Base-by-base conservation (phyloP, 1,284 basidiomycete genomes). In the Macrocybe sp. region DNA sequence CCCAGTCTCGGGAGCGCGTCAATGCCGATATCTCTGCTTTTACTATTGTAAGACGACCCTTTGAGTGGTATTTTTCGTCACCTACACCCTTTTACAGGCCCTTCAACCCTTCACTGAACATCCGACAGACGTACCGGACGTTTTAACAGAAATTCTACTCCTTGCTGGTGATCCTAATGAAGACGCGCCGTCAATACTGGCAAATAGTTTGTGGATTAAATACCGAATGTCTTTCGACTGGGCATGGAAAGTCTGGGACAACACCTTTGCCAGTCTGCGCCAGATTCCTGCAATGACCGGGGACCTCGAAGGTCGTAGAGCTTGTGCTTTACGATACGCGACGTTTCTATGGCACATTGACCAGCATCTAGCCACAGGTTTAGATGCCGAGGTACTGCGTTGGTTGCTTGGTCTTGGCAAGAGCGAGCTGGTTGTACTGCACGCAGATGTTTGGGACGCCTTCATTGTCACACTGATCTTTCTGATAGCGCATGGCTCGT, bases 201-300 rank as follows among this genome's bases (percentile, higher is more conserved):
- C 85, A 1, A 85, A 85, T 59, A 70, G 75, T 48, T 65, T 92
- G 22, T 89, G 86, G 86, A 83, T 86, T 64, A 85, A 87, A 59
- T 90, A 89, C 57, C 77, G 83, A 35, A 77, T 76, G 3, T 79
- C 83, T 0, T 59, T 67, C 7, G 76, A 86, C 52, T 90, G 87
- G 87, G 83, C 77, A 1, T 83, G 78, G 75, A 83, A 81, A 53
- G 83, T 85, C 7, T 89, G 89, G 85, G 85, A 90, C 55, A 87
- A 86, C 56, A 79, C 81, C 1, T 69, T 91, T 41, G 78, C 82
- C 5, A 82, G 80, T 48, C 66, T 90, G 37, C 79, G 79, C 37
- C 83, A 85, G 60, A 72, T 85, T 41, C 78, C 82, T 5, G 61
- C 64, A 39, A 76, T 83, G 68, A 74, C 74, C 8, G 54, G 66